These are phyloP conservation scores for Theobroma cacao DNA, from an alignment of 345 rosid species.

Conservation along the genomic window DNA sequence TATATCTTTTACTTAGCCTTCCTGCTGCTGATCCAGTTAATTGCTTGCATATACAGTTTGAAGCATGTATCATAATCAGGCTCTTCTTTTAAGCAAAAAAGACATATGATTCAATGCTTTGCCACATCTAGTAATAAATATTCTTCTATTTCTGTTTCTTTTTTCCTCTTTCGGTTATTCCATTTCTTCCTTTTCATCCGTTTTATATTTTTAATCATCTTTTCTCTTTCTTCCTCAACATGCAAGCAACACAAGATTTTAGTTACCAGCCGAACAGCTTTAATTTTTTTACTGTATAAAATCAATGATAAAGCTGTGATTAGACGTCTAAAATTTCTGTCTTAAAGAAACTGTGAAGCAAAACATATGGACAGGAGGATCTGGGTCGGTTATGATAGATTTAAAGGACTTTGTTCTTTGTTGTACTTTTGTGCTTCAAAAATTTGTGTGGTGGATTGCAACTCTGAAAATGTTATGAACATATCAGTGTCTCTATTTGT, in stretches of 20 bases:
- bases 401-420: background rate
- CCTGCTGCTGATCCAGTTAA: background rate
- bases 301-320: background rate
- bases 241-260: background rate
- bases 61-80: background rate
- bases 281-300: background rate
- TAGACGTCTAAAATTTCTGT: background rate
- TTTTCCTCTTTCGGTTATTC: background rate
- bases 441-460: background rate
- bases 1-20: background rate
- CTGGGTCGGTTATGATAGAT: background rate
- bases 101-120: background rate
- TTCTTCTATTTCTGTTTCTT: background rate
- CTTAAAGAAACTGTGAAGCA: background rate
- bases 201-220: background rate
- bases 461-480: background rate
- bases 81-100: background rate
- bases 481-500: background rate
- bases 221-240: background rate
- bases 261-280: background rate
- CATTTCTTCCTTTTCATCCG: background rate
- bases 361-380: slow-evolving; percentile 17
- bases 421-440: slow-evolving; percentile 3
- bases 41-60: background rate
- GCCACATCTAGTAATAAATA: background rate